Conservation (phyloP, 2,329 filamentous ascomycete genomes). For the Plenodomus tracheiphilus region DNA sequence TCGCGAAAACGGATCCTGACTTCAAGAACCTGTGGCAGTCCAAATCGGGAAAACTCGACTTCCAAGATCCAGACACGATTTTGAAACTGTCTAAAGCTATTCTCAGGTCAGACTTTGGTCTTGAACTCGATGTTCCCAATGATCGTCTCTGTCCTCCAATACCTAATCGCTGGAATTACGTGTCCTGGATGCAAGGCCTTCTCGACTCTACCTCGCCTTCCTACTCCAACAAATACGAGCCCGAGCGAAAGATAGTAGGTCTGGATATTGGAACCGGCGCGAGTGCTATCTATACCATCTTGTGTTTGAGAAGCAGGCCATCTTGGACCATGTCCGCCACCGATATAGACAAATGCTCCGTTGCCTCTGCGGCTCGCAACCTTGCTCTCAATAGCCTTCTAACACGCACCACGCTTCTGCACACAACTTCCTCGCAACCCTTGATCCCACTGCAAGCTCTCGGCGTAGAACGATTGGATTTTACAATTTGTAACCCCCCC, state of each 20-base stretch:
- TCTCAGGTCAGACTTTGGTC: constrained; percentile 72
- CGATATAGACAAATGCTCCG: constrained; percentile 76
- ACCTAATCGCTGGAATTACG: constrained; percentile 75
- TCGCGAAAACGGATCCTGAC: constrained; percentile 62
- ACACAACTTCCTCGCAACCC: constrained; percentile 54
- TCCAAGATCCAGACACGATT: constrained; percentile 75
- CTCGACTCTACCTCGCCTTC: constrained; percentile 67
- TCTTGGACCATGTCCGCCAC: constrained; percentile 60
- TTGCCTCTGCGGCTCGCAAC: constrained; percentile 69
- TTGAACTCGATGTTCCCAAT: constrained; percentile 70
- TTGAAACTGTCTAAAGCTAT: constrained; percentile 78
- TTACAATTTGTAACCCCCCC: constrained; percentile 92
- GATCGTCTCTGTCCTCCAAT: constrained; percentile 88
- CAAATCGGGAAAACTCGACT: constrained; percentile 69
- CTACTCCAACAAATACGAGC: constrained; percentile 51
- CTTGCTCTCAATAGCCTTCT: constrained; percentile 67
- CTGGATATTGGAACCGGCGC: constrained; percentile 90
- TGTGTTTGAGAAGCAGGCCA: constrained; percentile 70
- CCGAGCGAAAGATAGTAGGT: constrained; percentile 63
- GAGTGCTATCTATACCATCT: constrained; percentile 86
- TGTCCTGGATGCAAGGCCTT: constrained; percentile 83
- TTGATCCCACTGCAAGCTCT: constrained; percentile 68
- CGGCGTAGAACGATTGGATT: constrained; percentile 65
- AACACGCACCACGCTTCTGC: constrained; percentile 65
- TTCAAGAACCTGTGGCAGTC: constrained; percentile 58